Base-by-base conservation (phyloP, 1,284 basidiomycete genomes). In the Ceratobasidium sp. region DNA sequence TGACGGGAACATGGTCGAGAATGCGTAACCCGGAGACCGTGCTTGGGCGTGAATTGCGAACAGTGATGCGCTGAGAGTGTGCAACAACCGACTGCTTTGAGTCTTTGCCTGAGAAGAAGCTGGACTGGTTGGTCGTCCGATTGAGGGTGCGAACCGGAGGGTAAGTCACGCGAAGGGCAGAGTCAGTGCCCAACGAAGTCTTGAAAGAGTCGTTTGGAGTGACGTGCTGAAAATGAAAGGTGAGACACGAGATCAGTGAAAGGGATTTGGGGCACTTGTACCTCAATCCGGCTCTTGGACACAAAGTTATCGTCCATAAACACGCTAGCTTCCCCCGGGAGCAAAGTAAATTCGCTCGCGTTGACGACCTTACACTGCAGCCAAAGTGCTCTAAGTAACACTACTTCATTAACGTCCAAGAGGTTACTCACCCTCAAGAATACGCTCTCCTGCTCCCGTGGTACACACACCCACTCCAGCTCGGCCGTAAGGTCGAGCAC, bases 291-390 rank as follows among this genome's bases (percentile, higher is more conserved):
- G 38, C 48, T 75, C 66, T 80, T 81, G 33, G 80, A 77, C n/a
- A 81, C 78, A 66, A 81, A 81, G 71, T 79, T 79, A 20, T 79
- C 80, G 69, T 81, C 81, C 73, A 81, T 78, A 76, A 79, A 81
- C 27, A 81, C 80, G 50, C 59, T 78, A 3, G 79, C 77, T 12
- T 73, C 75, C 35, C 81, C 81, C 3, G 77, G 73, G 27, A 81
- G 79, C 23, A 80, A 57, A 6, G 74, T 77, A 35, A 77, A 80
- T 18, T 54, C 64, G 41, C 76, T 78, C 38, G 76, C 23, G 60
- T 80, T 79, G 23, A 74, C 60, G 38, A 78, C 41, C n/a, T 78
- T 76, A 38, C 69, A 76, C 79, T 80, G 14, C 6, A 55, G 12
- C 38, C 30, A 6, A 20, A n/a, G 2, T 27, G 1, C 12, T 20